Evolutionary conservation across 768 basidiomycete genomes (phyloP).

Genomic region (Lentinula sp.): DNA sequence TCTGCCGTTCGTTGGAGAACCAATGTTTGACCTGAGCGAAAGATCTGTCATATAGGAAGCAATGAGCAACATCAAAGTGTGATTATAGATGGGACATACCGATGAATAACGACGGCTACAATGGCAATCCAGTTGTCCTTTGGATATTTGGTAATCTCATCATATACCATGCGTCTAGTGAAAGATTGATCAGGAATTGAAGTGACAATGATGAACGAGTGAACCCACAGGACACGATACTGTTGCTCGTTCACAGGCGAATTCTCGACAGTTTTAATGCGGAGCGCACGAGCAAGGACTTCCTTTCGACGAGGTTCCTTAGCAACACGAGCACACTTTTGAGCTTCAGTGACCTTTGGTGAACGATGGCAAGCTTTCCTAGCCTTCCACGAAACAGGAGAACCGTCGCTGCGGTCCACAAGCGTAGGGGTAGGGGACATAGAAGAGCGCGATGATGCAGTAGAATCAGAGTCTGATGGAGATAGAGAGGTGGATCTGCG

Average conservation of each 20-base stretch:
- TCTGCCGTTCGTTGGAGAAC: conserved; percentile 61
- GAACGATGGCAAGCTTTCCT: conserved; percentile 10
- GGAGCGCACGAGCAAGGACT: conserved; percentile 9
- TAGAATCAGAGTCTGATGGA: conserved; percentile 2
- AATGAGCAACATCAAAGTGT: neutral
- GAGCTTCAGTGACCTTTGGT: conserved; percentile 8
- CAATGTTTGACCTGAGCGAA: conserved; percentile 62
- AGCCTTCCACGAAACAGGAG: conserved; percentile 2
- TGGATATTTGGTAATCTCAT: conserved; percentile 62
- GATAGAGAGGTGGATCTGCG: neutral
- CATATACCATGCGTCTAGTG: conserved; percentile 46
- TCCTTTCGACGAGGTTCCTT: conserved; percentile 12
- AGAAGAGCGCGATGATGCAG: neutral
- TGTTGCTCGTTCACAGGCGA: conserved; percentile 54
- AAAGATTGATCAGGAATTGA: neutral
- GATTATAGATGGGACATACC: conserved; percentile 25
- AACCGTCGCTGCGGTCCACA: neutral
- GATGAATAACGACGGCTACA: conserved; percentile 49
- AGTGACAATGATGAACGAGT: neutral
- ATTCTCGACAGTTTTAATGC: conserved; percentile 22
- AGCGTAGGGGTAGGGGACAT: conserved; percentile 6
- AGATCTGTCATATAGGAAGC: conserved; percentile 26
- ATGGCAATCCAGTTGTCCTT: conserved; percentile 55
- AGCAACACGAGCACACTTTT: conserved; percentile 10
- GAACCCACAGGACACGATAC: conserved; percentile 36